Base-by-base conservation (phyloP, 495 filamentous ascomycete genomes). In the Hypoxylon rickii region DNA sequence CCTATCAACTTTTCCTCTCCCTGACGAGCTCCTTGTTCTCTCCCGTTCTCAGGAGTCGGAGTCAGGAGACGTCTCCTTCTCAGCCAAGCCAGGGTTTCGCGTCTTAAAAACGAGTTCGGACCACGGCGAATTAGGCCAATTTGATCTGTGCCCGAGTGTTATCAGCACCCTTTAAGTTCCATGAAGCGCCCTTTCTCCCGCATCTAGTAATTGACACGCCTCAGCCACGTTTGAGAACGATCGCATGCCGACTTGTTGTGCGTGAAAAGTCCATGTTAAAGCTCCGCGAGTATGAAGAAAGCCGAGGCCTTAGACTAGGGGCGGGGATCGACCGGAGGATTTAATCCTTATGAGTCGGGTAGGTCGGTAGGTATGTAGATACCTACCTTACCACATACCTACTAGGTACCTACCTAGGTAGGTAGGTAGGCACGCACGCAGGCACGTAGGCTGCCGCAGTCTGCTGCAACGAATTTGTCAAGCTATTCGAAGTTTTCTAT, bases 1-100 rank as follows among this genome's bases (percentile, higher is more conserved):
- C 37, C 44, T 63, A 63, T 63, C 53, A 63, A 63, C 21, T 29
- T n/a, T n/a, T n/a, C n/a, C n/a, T n/a, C n/a, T n/a, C n/a, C n/a
- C n/a, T n/a, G n/a, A n/a, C n/a, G n/a, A n/a, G n/a, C n/a, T n/a
- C n/a, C n/a, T n/a, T n/a, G n/a, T n/a, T n/a, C n/a, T n/a, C n/a
- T n/a, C n/a, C n/a, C n/a, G 33, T 13, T 51, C 36, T 38, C 20
- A 46, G 20, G 33, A 7, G 18, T 61, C 46, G 20, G 33, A 7
- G 18, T 61, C 46, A 61, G 42, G 47, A 44, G 37, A 31, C 18
- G 26, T 50, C 48, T 48, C 33, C 33, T 29, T 44, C 34, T 33
- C 31, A n/a, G n/a, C n/a, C n/a, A n/a, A n/a, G n/a, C 15, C 38
- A 26, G 32, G 43, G 21, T 43, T 24, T 41, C 56, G 51, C n/a